Percentiles rank a stretch among this genome's conserved stretches.
These are phyloP conservation scores for Rhizopogon hawkerae DNA, from an alignment of 1,284 basidiomycete species.

Conservation along the genomic window DNA sequence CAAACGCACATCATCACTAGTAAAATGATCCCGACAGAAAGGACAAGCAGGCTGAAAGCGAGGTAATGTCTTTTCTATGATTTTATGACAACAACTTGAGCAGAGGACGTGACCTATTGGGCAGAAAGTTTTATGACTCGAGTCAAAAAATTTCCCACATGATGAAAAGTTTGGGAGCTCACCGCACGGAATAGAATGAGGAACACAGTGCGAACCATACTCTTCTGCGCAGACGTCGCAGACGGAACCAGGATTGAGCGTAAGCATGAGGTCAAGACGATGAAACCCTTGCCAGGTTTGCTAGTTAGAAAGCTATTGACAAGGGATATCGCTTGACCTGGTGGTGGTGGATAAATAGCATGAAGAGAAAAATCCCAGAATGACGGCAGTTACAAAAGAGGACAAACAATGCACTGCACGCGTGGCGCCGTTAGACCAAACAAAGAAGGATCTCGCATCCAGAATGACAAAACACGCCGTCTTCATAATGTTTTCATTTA, in stretches of 20 bases:
- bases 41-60: conserved; percentile 63
- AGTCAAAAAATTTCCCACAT: conserved; percentile 16
- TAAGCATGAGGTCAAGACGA: conserved; percentile 52
- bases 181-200: conserved; percentile 75
- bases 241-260: conserved; percentile 66
- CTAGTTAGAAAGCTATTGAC: conserved; percentile 22
- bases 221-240: conserved; percentile 83
- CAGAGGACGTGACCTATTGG: conserved; percentile 66
- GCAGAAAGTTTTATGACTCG: conserved; percentile 14
- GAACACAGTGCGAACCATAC: conserved; percentile 61
- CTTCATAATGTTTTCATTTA: conserved; percentile 9
- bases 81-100: conserved; percentile 62
- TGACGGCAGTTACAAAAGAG: conserved; percentile 6
- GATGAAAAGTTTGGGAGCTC: conserved; percentile 17
- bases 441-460: conserved; percentile 3
- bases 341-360: conserved; percentile 30
- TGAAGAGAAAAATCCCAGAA: conserved; percentile 20
- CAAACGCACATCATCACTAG: conserved; percentile 54
- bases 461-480: conserved; percentile 7
- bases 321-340: conserved; percentile 27
- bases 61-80: conserved; percentile 67
- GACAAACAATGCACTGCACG: conserved; percentile 24
- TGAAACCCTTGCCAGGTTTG: conserved; percentile 30
- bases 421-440: conserved; percentile 2
- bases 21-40: conserved; percentile 70